Evolutionary conservation across 2,329 filamentous ascomycete genomes (phyloP).

Genomic region (Thelonectria blattea): DNA sequence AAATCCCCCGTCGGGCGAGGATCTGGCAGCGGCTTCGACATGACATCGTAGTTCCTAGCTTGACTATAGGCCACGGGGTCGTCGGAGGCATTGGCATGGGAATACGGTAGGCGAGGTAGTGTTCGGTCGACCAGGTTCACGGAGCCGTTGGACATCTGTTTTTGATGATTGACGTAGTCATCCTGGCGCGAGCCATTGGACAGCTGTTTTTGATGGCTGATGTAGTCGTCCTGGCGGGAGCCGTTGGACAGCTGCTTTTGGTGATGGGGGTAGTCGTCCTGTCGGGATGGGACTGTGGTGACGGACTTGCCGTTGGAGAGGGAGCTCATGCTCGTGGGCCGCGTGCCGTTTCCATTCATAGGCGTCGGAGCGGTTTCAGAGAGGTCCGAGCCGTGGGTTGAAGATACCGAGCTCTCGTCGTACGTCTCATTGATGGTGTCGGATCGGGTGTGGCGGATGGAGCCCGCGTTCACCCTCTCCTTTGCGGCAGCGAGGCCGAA

Average conservation of each 20-base stretch:
- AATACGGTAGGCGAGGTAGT: slow-evolving; percentile 28
- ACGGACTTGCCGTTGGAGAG: slow-evolving; percentile 61
- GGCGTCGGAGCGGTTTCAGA: slow-evolving; percentile 53
- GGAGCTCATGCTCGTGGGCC: slow-evolving; percentile 63
- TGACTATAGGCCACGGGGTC: slow-evolving; percentile 19
- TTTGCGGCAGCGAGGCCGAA: slow-evolving; percentile 44
- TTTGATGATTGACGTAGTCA: slow-evolving; percentile 25
- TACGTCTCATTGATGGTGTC: slow-evolving; percentile 58
- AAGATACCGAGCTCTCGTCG: slow-evolving; percentile 61
- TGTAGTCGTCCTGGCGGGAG: slow-evolving; percentile 37
- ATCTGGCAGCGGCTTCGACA: slow-evolving; percentile 33
- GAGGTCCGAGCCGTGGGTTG: slow-evolving; percentile 58
- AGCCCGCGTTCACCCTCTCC: slow-evolving; percentile 45
- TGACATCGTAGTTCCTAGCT: slow-evolving; percentile 23
- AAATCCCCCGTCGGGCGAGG: slow-evolving; percentile 26
- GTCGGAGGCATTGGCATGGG: slow-evolving; percentile 30
- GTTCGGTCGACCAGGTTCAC: slow-evolving; percentile 41
- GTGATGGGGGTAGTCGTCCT: slow-evolving; percentile 34
- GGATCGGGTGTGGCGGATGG: slow-evolving; percentile 49
- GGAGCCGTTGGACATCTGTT: slow-evolving; percentile 38
- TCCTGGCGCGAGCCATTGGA: slow-evolving; percentile 42
- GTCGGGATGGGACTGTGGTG: slow-evolving; percentile 38
- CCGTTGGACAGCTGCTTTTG: slow-evolving; percentile 38
- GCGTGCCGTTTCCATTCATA: slow-evolving; percentile 51
- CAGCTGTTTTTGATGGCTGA: slow-evolving; percentile 27